These are phyloP conservation scores for Fusarium armeniacum DNA, from an alignment of 2,329 filamentous ascomycete genomes.

Conservation along the genomic window DNA sequence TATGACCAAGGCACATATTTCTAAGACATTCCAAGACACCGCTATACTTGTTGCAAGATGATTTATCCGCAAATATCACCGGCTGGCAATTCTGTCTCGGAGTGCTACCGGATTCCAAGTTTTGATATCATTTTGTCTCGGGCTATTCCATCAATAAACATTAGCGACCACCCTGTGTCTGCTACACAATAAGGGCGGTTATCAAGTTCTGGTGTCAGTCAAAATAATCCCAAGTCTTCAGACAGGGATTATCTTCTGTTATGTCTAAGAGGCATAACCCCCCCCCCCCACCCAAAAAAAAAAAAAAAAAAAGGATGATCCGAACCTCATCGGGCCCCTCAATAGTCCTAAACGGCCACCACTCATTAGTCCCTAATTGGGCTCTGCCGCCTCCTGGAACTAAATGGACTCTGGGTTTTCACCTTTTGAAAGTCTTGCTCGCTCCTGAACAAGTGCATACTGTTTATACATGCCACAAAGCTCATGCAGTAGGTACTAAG, in stretches of 20 bases:
- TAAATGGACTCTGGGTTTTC: constrained; percentile 20
- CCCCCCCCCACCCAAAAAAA: no score
- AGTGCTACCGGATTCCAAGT: constrained; percentile 3
- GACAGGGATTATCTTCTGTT: constrained; percentile 2
- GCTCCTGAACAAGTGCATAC: constrained; percentile 34
- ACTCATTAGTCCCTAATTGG: constrained; percentile 12
- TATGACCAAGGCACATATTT: constrained; percentile 20
- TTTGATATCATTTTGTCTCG: constrained; percentile 30
- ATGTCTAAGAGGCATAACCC: neutral
- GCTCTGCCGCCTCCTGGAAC: constrained; percentile 28
- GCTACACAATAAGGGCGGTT: constrained; percentile 2
- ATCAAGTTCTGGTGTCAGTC: constrained; percentile 3
- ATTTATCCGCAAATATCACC: neutral
- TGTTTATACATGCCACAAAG: constrained; percentile 24
- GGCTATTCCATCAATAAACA: constrained; percentile 21
- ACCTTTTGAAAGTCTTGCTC: constrained; percentile 21
- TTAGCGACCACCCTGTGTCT: constrained; percentile 14
- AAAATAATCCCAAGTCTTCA: constrained; percentile 33
- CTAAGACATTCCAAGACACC: constrained; percentile 22
- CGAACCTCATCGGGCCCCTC: constrained; percentile 38
- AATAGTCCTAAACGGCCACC: constrained; percentile 4
- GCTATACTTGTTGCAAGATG: constrained; percentile 4
- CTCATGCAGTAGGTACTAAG: constrained; percentile 18
- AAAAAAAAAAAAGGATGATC: constrained; percentile 22
- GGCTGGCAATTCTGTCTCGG: constrained; percentile 19